These are phyloP conservation scores for Terana coerulea DNA, from an alignment of 768 basidiomycete genomes.

Conservation along the genomic window DNA sequence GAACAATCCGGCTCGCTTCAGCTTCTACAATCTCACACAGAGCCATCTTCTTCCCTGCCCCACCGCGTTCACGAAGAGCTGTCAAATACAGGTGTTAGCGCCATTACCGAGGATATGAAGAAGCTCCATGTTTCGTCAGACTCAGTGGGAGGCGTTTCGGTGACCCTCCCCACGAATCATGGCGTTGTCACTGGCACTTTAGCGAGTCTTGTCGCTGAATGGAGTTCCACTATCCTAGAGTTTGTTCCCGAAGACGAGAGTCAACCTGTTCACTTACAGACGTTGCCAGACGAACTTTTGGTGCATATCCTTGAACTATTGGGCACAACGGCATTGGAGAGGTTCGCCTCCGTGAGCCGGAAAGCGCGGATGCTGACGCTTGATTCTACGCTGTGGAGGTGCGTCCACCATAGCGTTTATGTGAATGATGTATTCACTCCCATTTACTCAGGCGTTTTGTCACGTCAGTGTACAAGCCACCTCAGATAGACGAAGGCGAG, in stretches of 20 bases:
- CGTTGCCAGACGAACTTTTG: conserved; percentile 75
- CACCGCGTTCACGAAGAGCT: too few species aligned
- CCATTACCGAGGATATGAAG: conserved; percentile 14
- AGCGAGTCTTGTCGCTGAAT: conserved; percentile 43
- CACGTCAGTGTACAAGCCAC: conserved; percentile 61
- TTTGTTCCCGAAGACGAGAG: conserved; percentile 74
- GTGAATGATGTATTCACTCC: neutral
- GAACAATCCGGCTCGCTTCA: conserved; percentile 36
- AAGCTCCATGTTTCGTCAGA: conserved; percentile 10
- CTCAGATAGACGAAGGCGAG: conserved; percentile 61
- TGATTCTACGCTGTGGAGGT: conserved; percentile 78
- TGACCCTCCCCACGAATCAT: conserved; percentile 4
- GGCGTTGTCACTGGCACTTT: conserved; percentile 37
- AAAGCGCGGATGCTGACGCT: conserved; percentile 72
- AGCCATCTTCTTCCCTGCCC: neutral
- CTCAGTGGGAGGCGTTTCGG: neutral
- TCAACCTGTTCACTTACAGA: conserved; percentile 48
- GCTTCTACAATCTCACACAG: neutral
- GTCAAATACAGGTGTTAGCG: too few species aligned
- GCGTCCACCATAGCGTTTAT: conserved; percentile 17
- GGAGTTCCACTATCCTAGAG: conserved; percentile 37
- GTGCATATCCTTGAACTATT: conserved; percentile 62
- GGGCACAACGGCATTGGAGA: conserved; percentile 66
- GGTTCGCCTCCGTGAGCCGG: conserved; percentile 70
- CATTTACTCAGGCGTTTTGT: conserved; percentile 53